Percentiles rank a stretch among this genome's conserved stretches.
Conservation (phyloP, 805 yeast species). For the Lipomyces orientalis region DNA sequence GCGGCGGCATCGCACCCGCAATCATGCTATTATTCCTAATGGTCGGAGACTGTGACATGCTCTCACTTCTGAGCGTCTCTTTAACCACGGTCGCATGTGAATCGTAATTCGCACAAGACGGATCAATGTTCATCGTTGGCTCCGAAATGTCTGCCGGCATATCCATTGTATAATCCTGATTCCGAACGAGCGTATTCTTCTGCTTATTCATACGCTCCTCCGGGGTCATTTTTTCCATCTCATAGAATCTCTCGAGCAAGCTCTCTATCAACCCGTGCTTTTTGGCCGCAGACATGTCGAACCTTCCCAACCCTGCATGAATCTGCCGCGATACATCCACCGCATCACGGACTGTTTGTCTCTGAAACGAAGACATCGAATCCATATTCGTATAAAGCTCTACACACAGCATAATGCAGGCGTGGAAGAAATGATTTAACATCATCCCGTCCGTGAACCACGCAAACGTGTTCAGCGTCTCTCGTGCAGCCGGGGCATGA, state of each 20-base stretch:
- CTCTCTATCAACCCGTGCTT: conserved; percentile 29
- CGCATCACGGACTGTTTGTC: conserved; percentile 29
- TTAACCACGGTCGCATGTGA: conserved; percentile 20
- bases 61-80: conserved; percentile 4
- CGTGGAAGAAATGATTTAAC: conserved; percentile 35
- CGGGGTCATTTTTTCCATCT: conserved; percentile 30
- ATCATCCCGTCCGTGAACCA: conserved; percentile 35
- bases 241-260: conserved; percentile 23
- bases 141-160: conserved; percentile 13
- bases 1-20: neutral
- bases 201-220: conserved; percentile 27
- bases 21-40: neutral
- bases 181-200: conserved; percentile 10
- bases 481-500: conserved; percentile 29
- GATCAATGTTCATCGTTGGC: conserved; percentile 16
- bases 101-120: conserved; percentile 11
- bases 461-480: conserved; percentile 19
- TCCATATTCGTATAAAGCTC: conserved; percentile 32
- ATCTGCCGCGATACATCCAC: conserved; percentile 26
- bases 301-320: conserved; percentile 21
- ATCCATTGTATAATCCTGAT: conserved; percentile 16
- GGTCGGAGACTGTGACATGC: neutral
- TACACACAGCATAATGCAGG: conserved; percentile 34
- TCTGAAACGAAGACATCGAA: conserved; percentile 26
- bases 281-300: conserved; percentile 25